A percentile compares a stretch with the other conserved stretches of the same genome.
These are phyloP conservation scores for Xylaria sp. DNA, from an alignment of 2,329 filamentous ascomycete genomes.

Conservation along the genomic window DNA sequence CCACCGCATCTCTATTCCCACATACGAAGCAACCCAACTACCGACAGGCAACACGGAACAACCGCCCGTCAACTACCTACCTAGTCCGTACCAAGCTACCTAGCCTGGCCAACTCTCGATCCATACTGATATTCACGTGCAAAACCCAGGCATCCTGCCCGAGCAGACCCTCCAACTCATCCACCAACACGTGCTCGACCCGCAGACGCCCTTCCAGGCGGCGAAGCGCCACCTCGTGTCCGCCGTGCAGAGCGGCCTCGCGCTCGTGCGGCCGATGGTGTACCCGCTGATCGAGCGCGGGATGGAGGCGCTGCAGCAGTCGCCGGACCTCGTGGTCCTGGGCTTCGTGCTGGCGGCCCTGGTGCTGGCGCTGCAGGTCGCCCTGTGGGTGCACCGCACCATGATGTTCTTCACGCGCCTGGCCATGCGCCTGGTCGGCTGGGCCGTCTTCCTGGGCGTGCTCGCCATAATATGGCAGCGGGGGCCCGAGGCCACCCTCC, in stretches of 20 bases:
- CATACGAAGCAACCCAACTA: not conserved
- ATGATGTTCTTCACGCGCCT: constrained; percentile 79
- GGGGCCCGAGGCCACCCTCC: constrained; percentile 64
- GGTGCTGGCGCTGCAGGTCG: constrained; percentile 63
- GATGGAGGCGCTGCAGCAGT: constrained; percentile 40
- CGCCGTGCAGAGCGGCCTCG: constrained; percentile 29
- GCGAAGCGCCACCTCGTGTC: constrained; percentile 40
- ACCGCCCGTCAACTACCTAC: not conserved
- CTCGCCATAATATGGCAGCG: constrained; percentile 64
- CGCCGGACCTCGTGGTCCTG: constrained; percentile 47
- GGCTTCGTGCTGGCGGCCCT: constrained; percentile 57
- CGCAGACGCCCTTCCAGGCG: constrained; percentile 48
- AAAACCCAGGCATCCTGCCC: constrained; percentile 44
- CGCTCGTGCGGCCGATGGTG: constrained; percentile 45
- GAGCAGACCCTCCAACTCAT: constrained; percentile 48
- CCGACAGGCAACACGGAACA: not conserved
- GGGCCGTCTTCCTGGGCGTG: constrained; percentile 58
- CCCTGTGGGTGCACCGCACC: constrained; percentile 71
- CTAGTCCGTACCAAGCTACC: constrained; percentile 1
- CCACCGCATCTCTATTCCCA: too few relatives aligned
- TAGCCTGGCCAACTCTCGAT: not conserved
- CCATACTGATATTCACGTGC: not conserved
- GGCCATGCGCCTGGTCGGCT: constrained; percentile 64
- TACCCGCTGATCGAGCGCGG: constrained; percentile 47
- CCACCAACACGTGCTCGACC: constrained; percentile 48